phyloP scores from a whole-genome alignment of 176 grass and related monocot species.

The Areca catechu region DNA sequence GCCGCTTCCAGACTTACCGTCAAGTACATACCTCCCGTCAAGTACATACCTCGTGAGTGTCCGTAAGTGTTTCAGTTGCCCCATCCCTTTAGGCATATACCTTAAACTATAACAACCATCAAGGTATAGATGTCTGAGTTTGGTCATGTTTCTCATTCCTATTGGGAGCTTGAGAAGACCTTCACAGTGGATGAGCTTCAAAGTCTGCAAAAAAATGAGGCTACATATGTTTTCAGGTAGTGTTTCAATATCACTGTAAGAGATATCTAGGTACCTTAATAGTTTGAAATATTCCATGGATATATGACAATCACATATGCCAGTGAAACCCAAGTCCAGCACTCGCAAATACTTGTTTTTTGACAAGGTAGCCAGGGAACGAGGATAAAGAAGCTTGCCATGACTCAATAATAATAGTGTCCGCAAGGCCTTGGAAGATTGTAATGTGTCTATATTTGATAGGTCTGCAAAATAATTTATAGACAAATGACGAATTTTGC shows the following conservation, averaged over 20 bases:
- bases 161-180: slow-evolving; percentile 1
- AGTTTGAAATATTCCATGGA: not conserved
- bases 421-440: too few relatives aligned
- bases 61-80: not conserved
- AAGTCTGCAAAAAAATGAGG: slow-evolving; percentile 1
- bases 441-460: too few relatives aligned
- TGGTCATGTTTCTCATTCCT: slow-evolving; percentile 10
- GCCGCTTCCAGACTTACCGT: not conserved
- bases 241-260: not conserved
- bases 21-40: not conserved
- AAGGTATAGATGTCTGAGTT: slow-evolving; percentile 2
- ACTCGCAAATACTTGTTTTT: too few relatives aligned
- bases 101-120: slow-evolving; percentile 1
- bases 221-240: not conserved
- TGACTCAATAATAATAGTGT: too few relatives aligned
- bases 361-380: too few relatives aligned
- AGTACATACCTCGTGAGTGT: slow-evolving; percentile 14
- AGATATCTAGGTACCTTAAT: not conserved
- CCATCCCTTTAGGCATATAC: slow-evolving; percentile 5
- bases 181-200: not conserved
- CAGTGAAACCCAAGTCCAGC: too few relatives aligned
- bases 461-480: too few relatives aligned
- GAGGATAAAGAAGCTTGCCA: too few relatives aligned
- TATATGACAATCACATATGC: too few relatives aligned
- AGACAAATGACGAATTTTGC: not conserved